Percentiles rank a stretch among this genome's conserved stretches.
Evolutionary conservation across 2,329 filamentous ascomycete genomes (phyloP).

Genomic region (Botryotinia calthae): DNA sequence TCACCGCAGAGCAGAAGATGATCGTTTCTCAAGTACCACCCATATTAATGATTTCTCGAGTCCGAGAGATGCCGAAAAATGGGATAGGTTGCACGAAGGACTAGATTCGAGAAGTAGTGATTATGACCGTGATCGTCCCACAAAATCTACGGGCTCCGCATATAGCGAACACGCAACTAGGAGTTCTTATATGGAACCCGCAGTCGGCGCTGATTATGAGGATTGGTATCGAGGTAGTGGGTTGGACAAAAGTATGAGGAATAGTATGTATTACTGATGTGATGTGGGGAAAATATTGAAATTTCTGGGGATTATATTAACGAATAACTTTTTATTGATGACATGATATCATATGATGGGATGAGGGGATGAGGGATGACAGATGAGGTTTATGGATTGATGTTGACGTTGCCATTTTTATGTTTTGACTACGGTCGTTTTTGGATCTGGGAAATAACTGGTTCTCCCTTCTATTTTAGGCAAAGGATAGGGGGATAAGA

Average conservation of each 20-base stretch:
- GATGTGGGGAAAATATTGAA: neutral
- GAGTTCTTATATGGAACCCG: conserved; percentile 12
- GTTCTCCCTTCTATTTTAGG: neutral
- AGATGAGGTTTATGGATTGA: conserved; percentile 4
- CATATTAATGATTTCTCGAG: conserved; percentile 31
- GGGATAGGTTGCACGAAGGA: conserved; percentile 32
- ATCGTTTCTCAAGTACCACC: conserved; percentile 24
- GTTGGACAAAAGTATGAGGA: conserved; percentile 1
- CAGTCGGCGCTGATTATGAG: conserved; percentile 13
- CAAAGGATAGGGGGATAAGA: neutral
- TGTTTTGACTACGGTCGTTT: conserved; percentile 6
- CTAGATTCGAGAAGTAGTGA: conserved; percentile 13
- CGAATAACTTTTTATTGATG: neutral
- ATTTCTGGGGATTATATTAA: neutral
- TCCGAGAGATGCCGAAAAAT: conserved; percentile 36
- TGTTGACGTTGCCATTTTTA: neutral
- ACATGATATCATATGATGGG: neutral
- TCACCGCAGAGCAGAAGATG: conserved; percentile 29
- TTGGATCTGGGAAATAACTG: neutral
- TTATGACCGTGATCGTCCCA: conserved; percentile 16
- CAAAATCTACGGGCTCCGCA: conserved; percentile 4
- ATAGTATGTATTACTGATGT: conserved; percentile 19
- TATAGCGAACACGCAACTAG: conserved; percentile 13
- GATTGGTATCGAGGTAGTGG: conserved; percentile 23
- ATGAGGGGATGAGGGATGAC: neutral